Evolutionary conservation across 768 basidiomycete genomes (phyloP).

Genomic region (Xerocomellus chrysenteron): DNA sequence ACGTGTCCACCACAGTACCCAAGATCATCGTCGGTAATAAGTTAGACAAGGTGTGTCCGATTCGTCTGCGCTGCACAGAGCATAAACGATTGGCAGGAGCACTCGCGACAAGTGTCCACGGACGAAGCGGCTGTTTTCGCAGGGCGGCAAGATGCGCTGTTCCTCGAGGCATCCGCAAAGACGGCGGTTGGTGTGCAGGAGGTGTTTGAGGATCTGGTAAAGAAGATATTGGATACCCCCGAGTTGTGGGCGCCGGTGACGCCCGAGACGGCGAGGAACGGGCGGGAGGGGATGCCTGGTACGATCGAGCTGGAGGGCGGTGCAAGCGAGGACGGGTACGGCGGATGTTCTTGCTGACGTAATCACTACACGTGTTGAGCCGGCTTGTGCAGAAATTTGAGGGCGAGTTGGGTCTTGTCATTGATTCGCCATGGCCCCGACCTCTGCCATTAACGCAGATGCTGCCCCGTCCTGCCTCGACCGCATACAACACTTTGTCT

Average conservation of each 20-base stretch:
- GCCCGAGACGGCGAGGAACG: slow-evolving; percentile 12
- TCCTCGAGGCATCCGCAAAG: slow-evolving; percentile 93
- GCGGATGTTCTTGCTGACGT: slow-evolving; percentile 38
- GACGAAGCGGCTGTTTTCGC: slow-evolving; percentile 82
- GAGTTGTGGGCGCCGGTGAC: slow-evolving; percentile 64
- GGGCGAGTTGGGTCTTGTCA: background rate
- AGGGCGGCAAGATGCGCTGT: slow-evolving; percentile 74
- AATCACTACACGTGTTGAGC: slow-evolving; percentile 19
- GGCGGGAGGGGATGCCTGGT: slow-evolving; percentile 40
- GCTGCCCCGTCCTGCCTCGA: slow-evolving; percentile 44
- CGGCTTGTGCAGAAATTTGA: slow-evolving; percentile 7
- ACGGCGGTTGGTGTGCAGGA: slow-evolving; percentile 81
- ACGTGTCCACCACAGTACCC: slow-evolving; percentile 80
- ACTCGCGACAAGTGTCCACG: slow-evolving; percentile 82
- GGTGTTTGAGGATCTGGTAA: slow-evolving; percentile 74
- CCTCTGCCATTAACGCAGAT: background rate
- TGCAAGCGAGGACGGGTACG: slow-evolving; percentile 16
- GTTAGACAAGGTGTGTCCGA: slow-evolving; percentile 73
- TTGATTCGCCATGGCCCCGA: slow-evolving; percentile 22
- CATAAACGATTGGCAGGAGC: slow-evolving; percentile 55
- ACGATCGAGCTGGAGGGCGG: slow-evolving; percentile 35
- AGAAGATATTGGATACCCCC: slow-evolving; percentile 79
- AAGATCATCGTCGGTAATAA: slow-evolving; percentile 97
- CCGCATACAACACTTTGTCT: slow-evolving; percentile 65
- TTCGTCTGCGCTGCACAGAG: too few species aligned